Evolutionary conservation across 2,329 filamentous ascomycete genomes (phyloP).

Genomic region (Bertia moriformis): DNA sequence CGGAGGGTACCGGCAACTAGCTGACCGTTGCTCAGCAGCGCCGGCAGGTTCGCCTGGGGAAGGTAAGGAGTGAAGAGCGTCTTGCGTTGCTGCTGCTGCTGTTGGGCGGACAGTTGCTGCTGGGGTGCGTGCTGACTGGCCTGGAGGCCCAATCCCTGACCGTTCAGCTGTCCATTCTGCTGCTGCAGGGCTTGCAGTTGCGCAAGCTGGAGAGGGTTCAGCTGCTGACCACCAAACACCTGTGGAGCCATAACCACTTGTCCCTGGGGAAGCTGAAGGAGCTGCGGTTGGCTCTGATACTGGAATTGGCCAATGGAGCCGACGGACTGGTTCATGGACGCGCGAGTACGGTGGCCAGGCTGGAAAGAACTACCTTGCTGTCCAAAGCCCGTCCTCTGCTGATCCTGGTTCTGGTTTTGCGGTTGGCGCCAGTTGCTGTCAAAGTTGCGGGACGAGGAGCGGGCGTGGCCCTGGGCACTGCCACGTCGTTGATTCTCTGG

Average conservation of each 20-base stretch:
- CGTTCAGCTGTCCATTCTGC: constrained; percentile 62
- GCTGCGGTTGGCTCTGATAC: constrained; percentile 72
- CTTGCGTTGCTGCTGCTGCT: constrained; percentile 86
- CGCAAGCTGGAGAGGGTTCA: constrained; percentile 18
- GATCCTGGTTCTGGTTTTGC: constrained; percentile 2
- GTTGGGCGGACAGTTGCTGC: constrained; percentile 32
- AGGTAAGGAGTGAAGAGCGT: constrained; percentile 96
- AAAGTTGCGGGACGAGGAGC: constrained; percentile 81
- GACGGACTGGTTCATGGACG: constrained; percentile 54
- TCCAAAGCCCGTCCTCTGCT: constrained; percentile 1
- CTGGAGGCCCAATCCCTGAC: constrained; percentile 55
- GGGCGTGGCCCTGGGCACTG: constrained; percentile 50
- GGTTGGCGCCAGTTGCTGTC: constrained; percentile 96
- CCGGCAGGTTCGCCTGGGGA: constrained; percentile 83
- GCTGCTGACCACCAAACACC: constrained; percentile 32
- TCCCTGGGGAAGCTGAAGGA: constrained; percentile 57
- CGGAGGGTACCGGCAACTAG: constrained; percentile 91
- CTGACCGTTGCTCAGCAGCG: constrained; percentile 78
- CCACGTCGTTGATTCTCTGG: constrained; percentile 64
- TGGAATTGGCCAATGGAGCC: constrained; percentile 75
- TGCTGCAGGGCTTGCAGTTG: constrained; percentile 78
- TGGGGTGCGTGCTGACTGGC: constrained; percentile 59
- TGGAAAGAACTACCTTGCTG: constrained; percentile 1
- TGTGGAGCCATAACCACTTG: neutral
- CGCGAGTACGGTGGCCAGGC: neutral